These are phyloP conservation scores for Vitis vinifera DNA, from an alignment of 164 flowering plant species.

Conservation along the genomic window ASM3070453v1 NC_081815.1:7899001-7899500, in stretches of 20 bases:
- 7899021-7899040: neutral
- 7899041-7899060: neutral
- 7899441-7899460: conserved; percentile 85
- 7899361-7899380: neutral
- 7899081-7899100: neutral
- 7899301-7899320: too few species aligned
- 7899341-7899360: neutral
- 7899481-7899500: conserved; percentile 84
- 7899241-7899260: too few species aligned
- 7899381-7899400: conserved; percentile 95
- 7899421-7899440: conserved; percentile 84
- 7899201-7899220: neutral
- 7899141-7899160: too few species aligned
- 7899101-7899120: too few species aligned
- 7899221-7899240: too few species aligned
- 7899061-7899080: too few species aligned
- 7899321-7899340: too few species aligned
- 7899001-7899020: neutral
- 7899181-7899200: too few species aligned
- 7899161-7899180: too few species aligned
- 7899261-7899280: too few species aligned
- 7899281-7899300: too few species aligned
- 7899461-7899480: conserved; percentile 89
- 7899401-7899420: conserved; percentile 85
- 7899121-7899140: too few species aligned